A percentile compares a stretch with the other conserved stretches of the same genome.
phyloP scores from a whole-genome alignment of 2,329 filamentous ascomycete species.

The Phaeosphaeria sp. region DNA sequence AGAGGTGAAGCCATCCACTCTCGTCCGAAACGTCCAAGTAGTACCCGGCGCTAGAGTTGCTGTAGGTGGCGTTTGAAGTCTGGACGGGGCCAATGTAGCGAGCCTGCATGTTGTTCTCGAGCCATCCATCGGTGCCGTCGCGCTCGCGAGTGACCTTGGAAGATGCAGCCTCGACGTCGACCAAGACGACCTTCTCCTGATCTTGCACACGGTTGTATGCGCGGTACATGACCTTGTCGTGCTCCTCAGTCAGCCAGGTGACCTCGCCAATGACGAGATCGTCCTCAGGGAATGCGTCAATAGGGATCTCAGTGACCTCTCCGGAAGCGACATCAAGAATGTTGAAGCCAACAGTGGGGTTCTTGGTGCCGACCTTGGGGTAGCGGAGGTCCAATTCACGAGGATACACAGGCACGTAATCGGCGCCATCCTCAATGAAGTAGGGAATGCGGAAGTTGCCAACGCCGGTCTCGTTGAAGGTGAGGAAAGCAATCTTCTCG shows the following conservation, averaged over 20 bases:
- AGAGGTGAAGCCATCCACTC: constrained; percentile 71
- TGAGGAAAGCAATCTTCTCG: constrained; percentile 61
- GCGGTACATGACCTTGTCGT: constrained; percentile 68
- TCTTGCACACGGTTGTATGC: constrained; percentile 75
- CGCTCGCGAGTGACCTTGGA: constrained; percentile 62
- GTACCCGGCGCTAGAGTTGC: constrained; percentile 53
- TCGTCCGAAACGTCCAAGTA: constrained; percentile 73
- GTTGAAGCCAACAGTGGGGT: constrained; percentile 69
- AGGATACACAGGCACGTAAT: constrained; percentile 66
- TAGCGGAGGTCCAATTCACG: constrained; percentile 69
- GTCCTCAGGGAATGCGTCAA: constrained; percentile 65
- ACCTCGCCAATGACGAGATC: constrained; percentile 73
- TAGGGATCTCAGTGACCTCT: constrained; percentile 55
- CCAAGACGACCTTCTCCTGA: constrained; percentile 66
- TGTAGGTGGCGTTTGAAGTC: constrained; percentile 42
- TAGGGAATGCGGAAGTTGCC: constrained; percentile 71
- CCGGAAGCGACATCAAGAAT: constrained; percentile 62
- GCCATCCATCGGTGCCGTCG: constrained; percentile 67
- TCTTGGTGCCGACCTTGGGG: constrained; percentile 72
- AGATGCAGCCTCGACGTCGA: constrained; percentile 59
- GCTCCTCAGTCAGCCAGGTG: constrained; percentile 68
- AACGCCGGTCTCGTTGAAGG: constrained; percentile 71
- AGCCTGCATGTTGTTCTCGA: constrained; percentile 66
- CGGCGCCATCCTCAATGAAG: constrained; percentile 65
- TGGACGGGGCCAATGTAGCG: constrained; percentile 58